A percentile compares a stretch with the other conserved stretches of the same genome.
Conservation (phyloP, 1,284 basidiomycete species). For the Microbotryum intermedium region DNA sequence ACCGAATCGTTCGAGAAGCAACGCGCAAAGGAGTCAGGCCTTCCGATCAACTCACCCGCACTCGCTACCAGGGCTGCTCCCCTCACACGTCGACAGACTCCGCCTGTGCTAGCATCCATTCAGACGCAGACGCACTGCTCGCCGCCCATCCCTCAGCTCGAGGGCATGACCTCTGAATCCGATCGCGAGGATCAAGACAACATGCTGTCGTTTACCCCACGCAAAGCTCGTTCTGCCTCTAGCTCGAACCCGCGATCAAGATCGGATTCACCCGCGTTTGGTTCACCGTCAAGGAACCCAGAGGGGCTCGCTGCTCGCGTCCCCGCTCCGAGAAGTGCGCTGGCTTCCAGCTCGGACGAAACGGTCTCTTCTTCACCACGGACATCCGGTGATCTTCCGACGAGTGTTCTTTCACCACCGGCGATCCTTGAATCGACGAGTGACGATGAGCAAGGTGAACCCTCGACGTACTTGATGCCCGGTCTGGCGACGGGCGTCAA, state of each 20-base stretch:
- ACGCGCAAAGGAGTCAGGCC: conserved; percentile 26
- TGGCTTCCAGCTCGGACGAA: neutral
- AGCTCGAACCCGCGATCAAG: neutral
- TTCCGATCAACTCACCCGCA: neutral
- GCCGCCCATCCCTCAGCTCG: neutral
- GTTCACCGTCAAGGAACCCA: neutral
- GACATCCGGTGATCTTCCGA: neutral
- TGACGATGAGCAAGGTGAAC: conserved; percentile 9
- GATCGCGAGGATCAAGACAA: conserved; percentile 35
- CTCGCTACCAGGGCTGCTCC: neutral
- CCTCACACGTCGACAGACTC: neutral
- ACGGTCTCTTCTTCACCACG: neutral
- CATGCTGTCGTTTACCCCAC: conserved; percentile 35
- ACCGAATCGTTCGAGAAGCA: conserved; percentile 58
- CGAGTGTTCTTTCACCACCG: neutral
- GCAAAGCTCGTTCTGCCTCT: conserved; percentile 22
- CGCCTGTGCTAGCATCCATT: neutral
- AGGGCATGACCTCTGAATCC: conserved; percentile 3
- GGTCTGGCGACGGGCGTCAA: neutral
- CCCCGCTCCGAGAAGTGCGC: too few species aligned
- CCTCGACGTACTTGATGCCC: neutral
- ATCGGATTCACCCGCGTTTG: neutral
- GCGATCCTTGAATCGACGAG: neutral
- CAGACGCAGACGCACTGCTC: neutral
- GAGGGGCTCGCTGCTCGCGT: too few species aligned